Evolutionary conservation across 176 grass and related monocot genomes (phyloP).

Genomic region (Luzula sylvatica): DNA sequence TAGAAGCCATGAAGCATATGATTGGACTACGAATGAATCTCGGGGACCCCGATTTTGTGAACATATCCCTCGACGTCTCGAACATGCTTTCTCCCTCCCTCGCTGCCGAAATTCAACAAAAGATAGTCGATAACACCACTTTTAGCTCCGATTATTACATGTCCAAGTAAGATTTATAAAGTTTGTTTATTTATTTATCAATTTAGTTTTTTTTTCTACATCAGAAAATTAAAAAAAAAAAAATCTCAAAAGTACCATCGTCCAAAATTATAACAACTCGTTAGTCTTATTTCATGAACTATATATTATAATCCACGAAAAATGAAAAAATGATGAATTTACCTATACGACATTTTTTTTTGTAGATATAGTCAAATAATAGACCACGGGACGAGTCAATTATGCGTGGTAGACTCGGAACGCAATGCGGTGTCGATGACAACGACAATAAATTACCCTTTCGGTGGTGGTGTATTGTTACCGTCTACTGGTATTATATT

Average conservation of each 20-base stretch:
- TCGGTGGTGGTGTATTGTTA: conserved; percentile 55
- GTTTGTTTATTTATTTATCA: neutral
- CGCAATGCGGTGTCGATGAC: conserved; percentile 83
- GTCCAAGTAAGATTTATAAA: conserved; percentile 28
- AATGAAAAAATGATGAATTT: neutral
- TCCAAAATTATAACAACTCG: neutral
- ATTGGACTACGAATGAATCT: conserved; percentile 61
- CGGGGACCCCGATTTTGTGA: conserved; percentile 58
- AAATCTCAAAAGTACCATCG: neutral
- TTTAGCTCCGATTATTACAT: conserved; percentile 67
- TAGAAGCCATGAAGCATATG: conserved; percentile 85
- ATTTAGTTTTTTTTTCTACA: no score
- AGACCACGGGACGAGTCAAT: conserved; percentile 73
- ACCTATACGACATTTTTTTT: conserved; percentile 1
- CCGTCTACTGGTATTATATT: conserved; percentile 78
- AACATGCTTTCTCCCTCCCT: conserved; percentile 56
- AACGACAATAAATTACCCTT: conserved; percentile 56
- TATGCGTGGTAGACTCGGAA: conserved; percentile 67
- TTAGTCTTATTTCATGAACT: neutral
- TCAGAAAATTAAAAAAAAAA: neutral
- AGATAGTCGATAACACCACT: conserved; percentile 64
- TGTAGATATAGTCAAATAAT: conserved; percentile 63
- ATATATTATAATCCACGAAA: no score
- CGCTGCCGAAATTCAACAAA: conserved; percentile 34
- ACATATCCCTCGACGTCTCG: conserved; percentile 33